These are phyloP conservation scores for Penicillium janthinellum DNA, from an alignment of 2,329 filamentous ascomycete genomes.

Conservation along the genomic window DNA sequence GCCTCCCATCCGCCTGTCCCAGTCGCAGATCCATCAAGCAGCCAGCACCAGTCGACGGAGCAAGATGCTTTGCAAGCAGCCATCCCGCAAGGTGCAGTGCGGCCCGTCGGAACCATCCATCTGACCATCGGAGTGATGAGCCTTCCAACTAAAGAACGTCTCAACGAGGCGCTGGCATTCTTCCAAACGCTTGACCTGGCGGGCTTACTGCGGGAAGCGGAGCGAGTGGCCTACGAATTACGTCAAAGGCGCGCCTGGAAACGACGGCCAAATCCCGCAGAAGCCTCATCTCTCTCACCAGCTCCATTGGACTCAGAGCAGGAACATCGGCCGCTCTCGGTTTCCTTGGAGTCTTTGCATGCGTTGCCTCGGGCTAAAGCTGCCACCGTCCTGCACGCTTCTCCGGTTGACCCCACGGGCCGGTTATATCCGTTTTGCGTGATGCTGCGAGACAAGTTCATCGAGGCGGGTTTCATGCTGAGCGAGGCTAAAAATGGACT, in stretches of 20 bases:
- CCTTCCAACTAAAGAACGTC: conserved; percentile 55
- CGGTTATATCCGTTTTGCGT: conserved; percentile 47
- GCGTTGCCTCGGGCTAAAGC: conserved; percentile 39
- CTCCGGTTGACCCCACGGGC: conserved; percentile 41
- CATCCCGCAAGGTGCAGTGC: conserved; percentile 67
- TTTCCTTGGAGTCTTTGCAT: conserved; percentile 48
- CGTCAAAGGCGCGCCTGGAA: neutral
- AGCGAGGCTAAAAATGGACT: conserved; percentile 27
- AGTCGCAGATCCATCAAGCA: neutral
- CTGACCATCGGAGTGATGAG: conserved; percentile 86
- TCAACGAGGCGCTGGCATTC: conserved; percentile 51
- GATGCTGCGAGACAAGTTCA: conserved; percentile 45
- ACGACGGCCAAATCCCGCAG: neutral
- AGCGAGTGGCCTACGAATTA: conserved; percentile 26
- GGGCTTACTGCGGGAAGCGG: conserved; percentile 39
- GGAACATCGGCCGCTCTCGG: conserved; percentile 34
- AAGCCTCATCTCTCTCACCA: neutral
- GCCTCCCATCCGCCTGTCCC: conserved; percentile 28
- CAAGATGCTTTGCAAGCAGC: conserved; percentile 43
- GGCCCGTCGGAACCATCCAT: conserved; percentile 79
- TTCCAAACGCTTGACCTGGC: conserved; percentile 51
- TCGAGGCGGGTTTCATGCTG: conserved; percentile 47
- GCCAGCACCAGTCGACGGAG: neutral
- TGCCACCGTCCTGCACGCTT: conserved; percentile 46
- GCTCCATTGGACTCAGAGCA: neutral